A percentile compares a stretch with the other conserved stretches of the same genome.
These are phyloP conservation scores for Arabidopsis thaliana DNA, from an alignment of 345 rosid species.

Conservation along the genomic window TAIR10.1 NC_003071.7:10379001-10379500, in stretches of 20 bases:
- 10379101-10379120: slow-evolving; percentile 71
- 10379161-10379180: slow-evolving; percentile 97
- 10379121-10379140: slow-evolving; percentile 84
- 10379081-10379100: slow-evolving; percentile 61
- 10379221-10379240: slow-evolving; percentile 89
- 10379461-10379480: too few species aligned
- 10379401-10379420: too few species aligned
- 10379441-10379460: too few species aligned
- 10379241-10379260: slow-evolving; percentile 38
- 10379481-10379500: too few species aligned
- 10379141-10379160: slow-evolving; percentile 99
- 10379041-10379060: slow-evolving; percentile 98
- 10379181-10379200: slow-evolving; percentile 90
- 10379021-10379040: slow-evolving; percentile 81
- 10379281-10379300: not conserved
- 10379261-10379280: not conserved
- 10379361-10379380: not conserved
- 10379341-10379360: not conserved
- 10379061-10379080: slow-evolving; percentile 87
- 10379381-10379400: not conserved
- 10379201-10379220: slow-evolving; percentile 92
- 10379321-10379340: not conserved
- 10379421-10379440: too few species aligned
- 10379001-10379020: slow-evolving; percentile 88
- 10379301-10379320: not conserved